Percentiles rank a stretch among this genome's conserved stretches.
Conservation (phyloP, 2,329 filamentous ascomycete species). For the Trichophyton benhamiae region DNA sequence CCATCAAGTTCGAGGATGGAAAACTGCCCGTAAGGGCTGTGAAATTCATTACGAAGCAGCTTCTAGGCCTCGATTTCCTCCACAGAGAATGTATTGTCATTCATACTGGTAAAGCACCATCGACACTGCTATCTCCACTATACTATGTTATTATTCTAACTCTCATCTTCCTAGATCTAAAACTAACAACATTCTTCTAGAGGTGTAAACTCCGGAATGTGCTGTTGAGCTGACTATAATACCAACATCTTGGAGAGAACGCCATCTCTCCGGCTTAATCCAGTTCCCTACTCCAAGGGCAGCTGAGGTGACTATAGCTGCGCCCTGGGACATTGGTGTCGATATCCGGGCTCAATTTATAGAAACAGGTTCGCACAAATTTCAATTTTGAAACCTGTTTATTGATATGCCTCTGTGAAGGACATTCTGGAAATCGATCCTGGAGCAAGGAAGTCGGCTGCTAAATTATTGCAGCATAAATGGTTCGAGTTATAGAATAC, state of each 20-base stretch:
- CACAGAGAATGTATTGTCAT: too few relatives aligned
- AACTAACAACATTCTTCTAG: too few relatives aligned
- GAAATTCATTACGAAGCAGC: slow-evolving; percentile 13
- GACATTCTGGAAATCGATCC: slow-evolving; percentile 20
- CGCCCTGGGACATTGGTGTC: slow-evolving; percentile 17
- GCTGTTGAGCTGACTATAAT: neutral
- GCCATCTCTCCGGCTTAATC: slow-evolving; percentile 14
- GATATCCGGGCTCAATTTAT: slow-evolving; percentile 20
- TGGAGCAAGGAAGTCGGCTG: slow-evolving; percentile 15
- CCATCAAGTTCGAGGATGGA: slow-evolving; percentile 15
- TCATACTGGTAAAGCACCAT: too few relatives aligned
- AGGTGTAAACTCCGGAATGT: too few relatives aligned
- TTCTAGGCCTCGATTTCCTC: too few relatives aligned
- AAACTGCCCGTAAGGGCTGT: slow-evolving; percentile 16
- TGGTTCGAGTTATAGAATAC: slow-evolving; percentile 10
- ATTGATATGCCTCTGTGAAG: slow-evolving; percentile 15
- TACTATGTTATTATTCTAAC: too few relatives aligned
- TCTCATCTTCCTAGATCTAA: too few relatives aligned
- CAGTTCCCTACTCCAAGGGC: slow-evolving; percentile 16
- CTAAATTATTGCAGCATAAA: slow-evolving; percentile 18
- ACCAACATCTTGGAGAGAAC: slow-evolving; percentile 15
- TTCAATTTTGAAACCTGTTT: slow-evolving; percentile 18
- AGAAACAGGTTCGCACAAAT: slow-evolving; percentile 13
- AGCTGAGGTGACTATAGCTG: slow-evolving; percentile 20
- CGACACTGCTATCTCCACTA: too few relatives aligned